Base-by-base conservation (phyloP, 2,329 filamentous ascomycete species). In the Microdochium trichocladiopsis region DNA sequence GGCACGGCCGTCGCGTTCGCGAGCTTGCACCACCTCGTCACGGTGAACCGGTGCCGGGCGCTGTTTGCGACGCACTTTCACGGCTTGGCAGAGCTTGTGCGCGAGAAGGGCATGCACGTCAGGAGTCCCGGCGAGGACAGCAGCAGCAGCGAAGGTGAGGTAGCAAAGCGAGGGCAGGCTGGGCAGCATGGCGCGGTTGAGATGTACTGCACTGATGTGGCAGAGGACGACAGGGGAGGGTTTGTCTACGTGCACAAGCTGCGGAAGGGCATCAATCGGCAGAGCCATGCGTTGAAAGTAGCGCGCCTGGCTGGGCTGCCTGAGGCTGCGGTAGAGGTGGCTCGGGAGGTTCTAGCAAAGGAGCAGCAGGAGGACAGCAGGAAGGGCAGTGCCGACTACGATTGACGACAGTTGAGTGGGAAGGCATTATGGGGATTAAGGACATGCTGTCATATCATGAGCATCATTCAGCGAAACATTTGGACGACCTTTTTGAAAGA, bases 41-140 rank as follows among this genome's bases (percentile, higher is more conserved):
- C 84, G 49, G 74, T 87, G 22, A 96, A 94, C 65, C 76, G 78
- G 64, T 90, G 88, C 64, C 82, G 94, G 14, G 84, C 87, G 1
- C 75, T 99, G 43, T 99, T 99, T 67, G 94, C 94, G 1, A 97
- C 94, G 16, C 94, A 99, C 69, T 99, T 97, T 63, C 93, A 99
- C 68, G 76, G 71, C 3, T 74, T 99, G 5, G 87, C 87, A 2
- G 91, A 96, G 63, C 80, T 95, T 73, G 89, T 87, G 0, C 67
- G 66, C 8, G 73, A 76, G 6, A 78, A 73, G 4, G 72, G 73
- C 0, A 63, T 84, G 55, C 41, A 45, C 22, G 41, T 45, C 41
- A 22, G 41, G 21, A 11, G 9, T 21, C 41, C 21, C 22, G 16
- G 16, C 22, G 18, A 8, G 9, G 63, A 67, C 8, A 57, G 60